These are phyloP conservation scores for Myriosclerotinia curreyana DNA, from an alignment of 2,329 filamentous ascomycete genomes.

Conservation along the genomic window DNA sequence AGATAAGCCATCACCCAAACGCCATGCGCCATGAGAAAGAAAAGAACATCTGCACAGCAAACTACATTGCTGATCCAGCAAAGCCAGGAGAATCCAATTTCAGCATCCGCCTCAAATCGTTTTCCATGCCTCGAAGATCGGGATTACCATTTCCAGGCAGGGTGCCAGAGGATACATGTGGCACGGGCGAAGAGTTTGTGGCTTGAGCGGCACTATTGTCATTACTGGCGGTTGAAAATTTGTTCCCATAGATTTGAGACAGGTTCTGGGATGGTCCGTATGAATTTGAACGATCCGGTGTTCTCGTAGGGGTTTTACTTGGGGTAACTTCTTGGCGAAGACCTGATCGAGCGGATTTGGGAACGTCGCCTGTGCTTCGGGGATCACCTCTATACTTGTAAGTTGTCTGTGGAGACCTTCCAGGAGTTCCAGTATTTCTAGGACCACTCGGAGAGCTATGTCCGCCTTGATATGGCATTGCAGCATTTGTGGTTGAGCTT, in stretches of 20 bases:
- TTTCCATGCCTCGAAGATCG: slow-evolving; percentile 38
- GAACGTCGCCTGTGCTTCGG: slow-evolving; percentile 13
- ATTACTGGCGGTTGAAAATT: slow-evolving; percentile 25
- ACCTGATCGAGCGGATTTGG: slow-evolving; percentile 33
- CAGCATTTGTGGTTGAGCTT: slow-evolving; percentile 18
- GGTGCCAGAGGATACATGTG: slow-evolving; percentile 26
- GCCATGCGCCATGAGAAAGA: slow-evolving; percentile 3
- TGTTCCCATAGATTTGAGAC: slow-evolving; percentile 29
- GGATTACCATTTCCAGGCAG: slow-evolving; percentile 29
- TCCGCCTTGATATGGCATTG: slow-evolving; percentile 21
- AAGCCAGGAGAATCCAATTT: slow-evolving; percentile 35
- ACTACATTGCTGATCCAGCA: slow-evolving; percentile 19
- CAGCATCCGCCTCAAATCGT: slow-evolving; percentile 39
- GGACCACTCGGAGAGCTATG: slow-evolving; percentile 21
- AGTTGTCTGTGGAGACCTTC: slow-evolving; percentile 25
- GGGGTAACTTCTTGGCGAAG: slow-evolving; percentile 39
- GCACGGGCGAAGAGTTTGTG: slow-evolving; percentile 26
- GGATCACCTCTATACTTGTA: slow-evolving; percentile 27
- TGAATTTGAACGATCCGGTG: slow-evolving; percentile 28
- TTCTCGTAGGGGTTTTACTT: slow-evolving; percentile 35
- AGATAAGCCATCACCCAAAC: slow-evolving; percentile 19
- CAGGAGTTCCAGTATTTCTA: slow-evolving; percentile 23
- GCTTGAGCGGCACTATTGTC: slow-evolving; percentile 24
- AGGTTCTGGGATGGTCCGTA: slow-evolving; percentile 29
- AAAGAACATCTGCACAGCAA: background rate